Evolutionary conservation across 192 early-diverging fungal species (phyloP).

Genomic region (Backusella luteola): DNA sequence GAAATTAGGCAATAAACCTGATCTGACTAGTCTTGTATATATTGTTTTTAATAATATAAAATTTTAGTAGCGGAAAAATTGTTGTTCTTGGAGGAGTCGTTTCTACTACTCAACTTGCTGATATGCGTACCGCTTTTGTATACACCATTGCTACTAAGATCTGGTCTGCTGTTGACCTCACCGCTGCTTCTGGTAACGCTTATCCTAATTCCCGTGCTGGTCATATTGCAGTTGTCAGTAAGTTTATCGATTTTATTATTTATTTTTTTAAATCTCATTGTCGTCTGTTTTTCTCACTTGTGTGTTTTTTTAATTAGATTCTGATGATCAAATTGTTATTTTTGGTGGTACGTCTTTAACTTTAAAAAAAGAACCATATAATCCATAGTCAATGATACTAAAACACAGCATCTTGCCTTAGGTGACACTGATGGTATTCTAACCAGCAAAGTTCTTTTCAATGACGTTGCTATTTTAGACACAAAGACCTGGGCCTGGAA

Average conservation of each 20-base stretch:
- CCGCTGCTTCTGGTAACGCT: not conserved
- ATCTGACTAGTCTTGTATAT: not conserved
- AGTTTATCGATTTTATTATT: conserved; percentile 10
- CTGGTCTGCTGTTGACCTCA: not conserved
- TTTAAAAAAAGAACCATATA: not conserved
- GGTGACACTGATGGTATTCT: conserved; percentile 13
- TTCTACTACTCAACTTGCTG: not conserved
- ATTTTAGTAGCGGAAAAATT: conserved; percentile 24
- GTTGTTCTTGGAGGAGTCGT: conserved; percentile 32
- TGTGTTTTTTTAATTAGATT: conserved; percentile 5
- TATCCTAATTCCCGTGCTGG: conserved; percentile 7
- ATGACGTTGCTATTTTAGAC: conserved; percentile 24
- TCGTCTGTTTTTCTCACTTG: no score
- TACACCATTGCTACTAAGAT: conserved; percentile 20
- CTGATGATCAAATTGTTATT: conserved; percentile 24
- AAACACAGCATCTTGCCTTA: not conserved
- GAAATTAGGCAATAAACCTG: not conserved
- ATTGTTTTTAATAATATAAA: not conserved
- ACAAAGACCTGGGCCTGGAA: conserved; percentile 33
- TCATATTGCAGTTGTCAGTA: conserved; percentile 32
- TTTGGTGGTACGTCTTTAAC: conserved; percentile 29
- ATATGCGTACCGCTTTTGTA: conserved; percentile 9
- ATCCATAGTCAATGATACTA: not conserved
- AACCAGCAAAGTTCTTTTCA: conserved; percentile 6
- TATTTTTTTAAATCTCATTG: no score